Evolutionary conservation across 73 alveolate species (phyloP).

Genomic region (Uronychia setigera): DNA sequence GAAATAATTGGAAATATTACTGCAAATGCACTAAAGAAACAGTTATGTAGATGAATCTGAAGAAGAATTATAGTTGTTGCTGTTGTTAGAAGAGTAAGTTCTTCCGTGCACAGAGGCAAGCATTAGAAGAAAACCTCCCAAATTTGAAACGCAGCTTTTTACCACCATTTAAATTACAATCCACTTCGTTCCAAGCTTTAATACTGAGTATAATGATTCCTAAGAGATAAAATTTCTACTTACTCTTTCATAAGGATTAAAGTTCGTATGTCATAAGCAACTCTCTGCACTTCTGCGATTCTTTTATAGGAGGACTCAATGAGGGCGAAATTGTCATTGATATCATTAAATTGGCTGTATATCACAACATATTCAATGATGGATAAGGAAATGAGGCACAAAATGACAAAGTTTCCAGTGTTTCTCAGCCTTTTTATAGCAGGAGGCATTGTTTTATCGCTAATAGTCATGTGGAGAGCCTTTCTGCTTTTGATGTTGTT

Average conservation of each 20-base stretch:
- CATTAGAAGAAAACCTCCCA: too few species aligned
- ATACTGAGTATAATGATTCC: not conserved
- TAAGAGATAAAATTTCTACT: not conserved
- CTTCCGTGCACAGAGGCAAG: too few species aligned
- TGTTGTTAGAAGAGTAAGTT: too few species aligned
- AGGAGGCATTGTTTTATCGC: constrained; percentile 35
- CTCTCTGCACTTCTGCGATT: constrained; percentile 42
- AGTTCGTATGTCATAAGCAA: constrained; percentile 39
- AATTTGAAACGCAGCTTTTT: too few species aligned
- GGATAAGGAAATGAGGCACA: constrained; percentile 27
- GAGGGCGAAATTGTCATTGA: constrained; percentile 44
- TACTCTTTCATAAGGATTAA: constrained; percentile 40
- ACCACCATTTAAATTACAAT: not conserved
- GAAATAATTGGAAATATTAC: too few species aligned
- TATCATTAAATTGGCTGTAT: constrained; percentile 19
- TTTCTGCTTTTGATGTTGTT: constrained; percentile 46
- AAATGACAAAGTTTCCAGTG: constrained; percentile 34
- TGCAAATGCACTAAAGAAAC: too few species aligned
- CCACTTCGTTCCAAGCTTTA: not conserved
- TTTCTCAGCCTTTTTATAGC: constrained; percentile 40
- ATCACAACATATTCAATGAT: constrained; percentile 39
- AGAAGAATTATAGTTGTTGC: too few species aligned
- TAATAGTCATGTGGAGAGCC: constrained; percentile 52
- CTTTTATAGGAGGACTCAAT: constrained; percentile 39
- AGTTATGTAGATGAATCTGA: too few species aligned